Conservation (phyloP, 108 stramenopile genomes). For the Discostella pseudostelligera region DNA sequence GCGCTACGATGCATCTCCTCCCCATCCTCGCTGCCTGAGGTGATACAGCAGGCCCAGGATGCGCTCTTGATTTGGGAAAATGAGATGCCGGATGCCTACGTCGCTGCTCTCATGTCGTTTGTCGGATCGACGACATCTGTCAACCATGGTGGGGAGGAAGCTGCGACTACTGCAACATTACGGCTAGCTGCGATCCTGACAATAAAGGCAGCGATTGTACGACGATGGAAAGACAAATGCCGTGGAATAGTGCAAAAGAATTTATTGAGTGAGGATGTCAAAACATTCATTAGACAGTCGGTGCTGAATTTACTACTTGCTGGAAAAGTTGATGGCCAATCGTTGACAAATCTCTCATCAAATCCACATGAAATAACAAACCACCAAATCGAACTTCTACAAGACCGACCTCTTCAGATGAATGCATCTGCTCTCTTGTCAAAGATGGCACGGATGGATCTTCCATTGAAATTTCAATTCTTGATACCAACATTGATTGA, state of each 20-base stretch:
- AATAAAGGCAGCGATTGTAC: slow-evolving; percentile 30
- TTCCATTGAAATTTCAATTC: slow-evolving; percentile 39
- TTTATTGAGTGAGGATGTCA: slow-evolving; percentile 35
- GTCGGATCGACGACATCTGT: neutral
- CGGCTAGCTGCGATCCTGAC: slow-evolving; percentile 35
- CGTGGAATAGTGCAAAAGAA: slow-evolving; percentile 4
- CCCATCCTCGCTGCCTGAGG: slow-evolving; percentile 16
- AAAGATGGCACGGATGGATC: slow-evolving; percentile 31
- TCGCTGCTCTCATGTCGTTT: slow-evolving; percentile 10
- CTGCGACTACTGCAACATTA: neutral
- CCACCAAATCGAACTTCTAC: slow-evolving; percentile 16
- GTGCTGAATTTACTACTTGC: slow-evolving; percentile 22
- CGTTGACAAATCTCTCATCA: neutral
- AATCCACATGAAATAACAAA: neutral
- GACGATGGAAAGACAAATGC: slow-evolving; percentile 43
- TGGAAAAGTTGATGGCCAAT: slow-evolving; percentile 9
- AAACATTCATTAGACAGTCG: slow-evolving; percentile 7
- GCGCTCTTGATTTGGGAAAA: slow-evolving; percentile 29
- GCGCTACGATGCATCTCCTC: slow-evolving; percentile 26
- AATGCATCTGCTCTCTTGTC: slow-evolving; percentile 31
- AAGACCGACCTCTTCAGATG: slow-evolving; percentile 24
- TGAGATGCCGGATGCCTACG: slow-evolving; percentile 19
- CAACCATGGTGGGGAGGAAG: too few relatives aligned
- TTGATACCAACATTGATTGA: slow-evolving; percentile 38
- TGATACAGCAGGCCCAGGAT: slow-evolving; percentile 31